Evolutionary conservation across 1,139 yeast species (phyloP).

Genomic region (Arxiozyma slooffiae): DNA sequence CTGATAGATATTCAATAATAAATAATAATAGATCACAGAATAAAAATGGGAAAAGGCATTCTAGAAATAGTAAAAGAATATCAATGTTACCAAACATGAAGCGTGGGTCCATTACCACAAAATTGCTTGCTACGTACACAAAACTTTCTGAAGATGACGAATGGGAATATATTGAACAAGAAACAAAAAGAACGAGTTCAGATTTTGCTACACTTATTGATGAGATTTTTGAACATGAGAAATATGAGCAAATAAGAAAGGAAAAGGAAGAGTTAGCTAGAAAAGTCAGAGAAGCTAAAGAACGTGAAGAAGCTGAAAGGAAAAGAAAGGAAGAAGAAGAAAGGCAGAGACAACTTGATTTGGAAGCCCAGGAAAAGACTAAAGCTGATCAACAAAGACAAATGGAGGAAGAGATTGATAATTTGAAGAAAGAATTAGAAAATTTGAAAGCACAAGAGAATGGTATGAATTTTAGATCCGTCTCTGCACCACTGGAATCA

Average conservation of each 20-base stretch:
- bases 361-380: constrained; percentile 12
- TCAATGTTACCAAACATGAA: constrained; percentile 37
- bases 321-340: constrained; percentile 25
- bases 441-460: constrained; percentile 5
- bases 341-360: constrained; percentile 12
- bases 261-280: constrained; percentile 40
- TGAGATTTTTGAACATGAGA: constrained; percentile 58
- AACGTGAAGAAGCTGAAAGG: constrained; percentile 44
- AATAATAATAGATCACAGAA: constrained; percentile 22
- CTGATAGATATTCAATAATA: constrained; percentile 16
- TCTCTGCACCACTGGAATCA: constrained; percentile 30
- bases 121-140: constrained; percentile 60
- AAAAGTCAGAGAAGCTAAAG: constrained; percentile 38
- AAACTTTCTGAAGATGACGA: constrained; percentile 57
- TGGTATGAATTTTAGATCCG: constrained; percentile 26
- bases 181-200: constrained; percentile 65
- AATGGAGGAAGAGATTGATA: constrained; percentile 23
- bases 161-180: constrained; percentile 64
- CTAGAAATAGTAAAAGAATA: constrained; percentile 30
- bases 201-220: constrained; percentile 72
- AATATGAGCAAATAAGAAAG: constrained; percentile 47
- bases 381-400: constrained; percentile 16
- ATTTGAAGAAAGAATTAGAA: constrained; percentile 19
- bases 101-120: constrained; percentile 62
- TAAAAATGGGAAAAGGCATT: constrained; percentile 16